Evolutionary conservation across 2,329 filamentous ascomycete genomes (phyloP).

Genomic region (Penicillium sp.): DNA sequence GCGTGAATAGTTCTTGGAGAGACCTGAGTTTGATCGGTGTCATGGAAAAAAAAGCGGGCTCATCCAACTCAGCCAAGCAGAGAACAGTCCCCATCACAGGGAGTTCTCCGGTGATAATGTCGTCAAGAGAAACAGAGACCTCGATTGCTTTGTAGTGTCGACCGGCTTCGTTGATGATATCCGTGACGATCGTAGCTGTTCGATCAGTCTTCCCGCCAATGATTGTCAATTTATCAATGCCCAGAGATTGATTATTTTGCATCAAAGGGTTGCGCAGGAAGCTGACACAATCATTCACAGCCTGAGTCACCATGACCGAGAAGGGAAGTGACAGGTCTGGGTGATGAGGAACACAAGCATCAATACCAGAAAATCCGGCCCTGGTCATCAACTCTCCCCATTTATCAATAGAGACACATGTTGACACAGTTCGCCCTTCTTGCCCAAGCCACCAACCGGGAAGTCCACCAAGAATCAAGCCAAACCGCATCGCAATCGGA

Average conservation of each 20-base stretch:
- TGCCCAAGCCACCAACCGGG: constrained; percentile 39
- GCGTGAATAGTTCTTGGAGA: constrained; percentile 23
- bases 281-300: constrained; percentile 29
- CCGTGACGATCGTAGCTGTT: constrained; percentile 6
- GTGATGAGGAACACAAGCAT: constrained; percentile 7
- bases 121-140: constrained; percentile 6
- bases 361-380: constrained; percentile 36
- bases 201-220: constrained; percentile 14
- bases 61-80: constrained; percentile 27
- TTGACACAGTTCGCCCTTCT: constrained; percentile 27
- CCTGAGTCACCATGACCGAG: constrained; percentile 34
- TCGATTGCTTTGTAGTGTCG: constrained; percentile 10
- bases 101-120: constrained; percentile 9
- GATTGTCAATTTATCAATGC: constrained; percentile 15
- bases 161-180: constrained; percentile 7
- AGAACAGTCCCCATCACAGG: constrained; percentile 22
- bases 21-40: constrained; percentile 19
- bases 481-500: constrained; percentile 20
- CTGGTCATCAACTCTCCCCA: constrained; percentile 35
- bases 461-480: constrained; percentile 31
- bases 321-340: constrained; percentile 7
- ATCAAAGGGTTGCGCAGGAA: constrained; percentile 29
- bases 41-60: constrained; percentile 25
- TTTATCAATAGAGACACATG: constrained; percentile 24
- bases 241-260: not conserved